Percentiles rank a stretch among this genome's conserved stretches.
These are phyloP conservation scores for Gyrodon lividus DNA, from an alignment of 768 basidiomycete genomes.

Conservation along the genomic window DNA sequence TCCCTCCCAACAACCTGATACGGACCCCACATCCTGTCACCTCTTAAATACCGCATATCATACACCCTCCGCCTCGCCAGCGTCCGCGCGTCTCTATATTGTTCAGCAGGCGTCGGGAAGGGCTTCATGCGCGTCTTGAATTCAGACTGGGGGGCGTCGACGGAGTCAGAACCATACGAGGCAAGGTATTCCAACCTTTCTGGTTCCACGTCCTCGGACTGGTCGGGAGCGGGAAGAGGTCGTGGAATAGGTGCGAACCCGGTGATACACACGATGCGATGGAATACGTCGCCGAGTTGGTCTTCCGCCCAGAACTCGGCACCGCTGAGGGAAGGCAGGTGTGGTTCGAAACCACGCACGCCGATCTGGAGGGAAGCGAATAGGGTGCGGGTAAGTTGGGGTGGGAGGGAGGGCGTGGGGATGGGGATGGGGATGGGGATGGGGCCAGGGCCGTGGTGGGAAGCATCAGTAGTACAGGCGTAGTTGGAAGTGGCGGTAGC, in stretches of 20 bases:
- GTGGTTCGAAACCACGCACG: no score
- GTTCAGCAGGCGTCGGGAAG: slow-evolving; percentile 17
- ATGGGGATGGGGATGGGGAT: no score
- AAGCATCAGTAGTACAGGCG: no score
- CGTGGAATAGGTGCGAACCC: slow-evolving; percentile 39
- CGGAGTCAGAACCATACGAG: no score
- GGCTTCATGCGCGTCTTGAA: slow-evolving; percentile 3
- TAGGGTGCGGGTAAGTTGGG: slow-evolving; percentile 29
- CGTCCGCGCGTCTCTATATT: slow-evolving; percentile 23
- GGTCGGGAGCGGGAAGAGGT: slow-evolving; percentile 7
- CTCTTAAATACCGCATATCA: slow-evolving; percentile 31
- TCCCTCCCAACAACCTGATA: slow-evolving; percentile 19
- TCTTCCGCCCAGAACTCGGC: slow-evolving; percentile 27
- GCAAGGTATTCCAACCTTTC: no score
- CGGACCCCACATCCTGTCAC: slow-evolving; percentile 30
- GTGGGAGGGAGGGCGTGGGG: slow-evolving; percentile 34
- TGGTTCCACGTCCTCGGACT: no score
- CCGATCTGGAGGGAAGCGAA: slow-evolving; percentile 17
- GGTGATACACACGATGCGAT: slow-evolving; percentile 43
- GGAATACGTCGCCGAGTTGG: slow-evolving; percentile 36
- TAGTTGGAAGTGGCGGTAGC: no score
- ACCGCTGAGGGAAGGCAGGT: slow-evolving; percentile 14
- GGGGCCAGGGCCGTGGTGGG: no score
- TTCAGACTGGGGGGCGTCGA: neutral
- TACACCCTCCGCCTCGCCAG: slow-evolving; percentile 31